Base-by-base conservation (phyloP, 768 basidiomycete genomes). In the Exsudoporus frostii region DNA sequence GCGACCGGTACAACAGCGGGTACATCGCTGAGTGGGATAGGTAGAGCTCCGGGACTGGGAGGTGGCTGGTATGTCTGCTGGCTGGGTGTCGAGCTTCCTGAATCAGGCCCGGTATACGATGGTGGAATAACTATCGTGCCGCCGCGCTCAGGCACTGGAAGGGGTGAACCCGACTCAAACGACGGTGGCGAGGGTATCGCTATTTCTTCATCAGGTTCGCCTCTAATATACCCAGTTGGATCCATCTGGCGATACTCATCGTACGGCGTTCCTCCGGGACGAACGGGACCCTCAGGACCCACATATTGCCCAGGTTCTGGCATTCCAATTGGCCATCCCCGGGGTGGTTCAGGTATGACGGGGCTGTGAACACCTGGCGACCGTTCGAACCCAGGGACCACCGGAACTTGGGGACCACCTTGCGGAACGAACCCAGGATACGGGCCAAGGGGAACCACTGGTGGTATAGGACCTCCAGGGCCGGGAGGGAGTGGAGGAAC, bases 251-350 rank as follows among this genome's bases (percentile, higher is more conserved):
- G 56, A 39, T 45, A 53, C 3, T 47, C 51, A 1, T 37, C 55
- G 27, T 53, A 60, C 10, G 56, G 55, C 4, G 40, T 46, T n/a
- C 71, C 75, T 24, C 62, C 65, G 8, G 77, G 76, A 48, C 79
- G 67, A 20, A 78, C 73, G 9, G 71, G 71, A 14, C 55, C 57
- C 10, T 20, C 34, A 30, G 49, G 62, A 10, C 38, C 57, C 55
- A 27, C 39, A 3, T 49, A 59, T 7, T 39, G 34, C 9, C 17
- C 43, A 37, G 64, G 65, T 15, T 65, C 62, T 42, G 70, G 70
- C 66, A 70, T 55, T 17, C 40, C 22, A 44, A 57, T 41, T 19
- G 29, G 30, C 61, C 58, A 57, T 14, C 55, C 54, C 9, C 3
- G 37, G 6, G 57, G 64, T 0, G 50, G 50, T 27, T 56, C 52